Conservation (phyloP, 176 grass and related monocot species). For the Eragrostis nindensis region DNA sequence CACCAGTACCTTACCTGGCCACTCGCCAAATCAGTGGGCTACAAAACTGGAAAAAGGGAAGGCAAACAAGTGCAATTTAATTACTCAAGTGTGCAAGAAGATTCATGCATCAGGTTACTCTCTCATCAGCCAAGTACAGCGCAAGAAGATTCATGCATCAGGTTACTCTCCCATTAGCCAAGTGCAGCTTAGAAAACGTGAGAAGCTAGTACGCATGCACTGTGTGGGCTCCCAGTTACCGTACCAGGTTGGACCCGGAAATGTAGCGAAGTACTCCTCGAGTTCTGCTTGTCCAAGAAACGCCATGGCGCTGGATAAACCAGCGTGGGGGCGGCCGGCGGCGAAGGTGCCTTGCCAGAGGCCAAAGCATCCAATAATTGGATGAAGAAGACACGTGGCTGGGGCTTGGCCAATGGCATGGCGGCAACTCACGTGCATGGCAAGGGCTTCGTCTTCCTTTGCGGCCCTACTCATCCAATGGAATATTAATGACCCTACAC, state of each 20-base stretch:
- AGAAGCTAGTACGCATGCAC: not conserved
- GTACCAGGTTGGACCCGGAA: not conserved
- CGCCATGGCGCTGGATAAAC: not conserved
- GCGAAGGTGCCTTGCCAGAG: no score
- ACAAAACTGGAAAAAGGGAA: not conserved
- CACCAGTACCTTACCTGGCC: not conserved
- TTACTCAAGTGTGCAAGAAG: not conserved
- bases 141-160: no score
- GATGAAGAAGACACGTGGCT: not conserved
- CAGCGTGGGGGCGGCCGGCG: no score
- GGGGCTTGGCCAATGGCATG: not conserved
- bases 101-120: no score
- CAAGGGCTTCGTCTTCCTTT: no score
- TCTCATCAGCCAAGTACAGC: no score
- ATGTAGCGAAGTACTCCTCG: not conserved
- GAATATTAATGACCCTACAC: not conserved
- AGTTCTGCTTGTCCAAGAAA: not conserved
- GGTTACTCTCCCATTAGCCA: no score
- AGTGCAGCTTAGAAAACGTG: not conserved
- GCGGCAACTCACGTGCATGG: not conserved
- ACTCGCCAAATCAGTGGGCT: not conserved
- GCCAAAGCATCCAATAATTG: constrained; percentile 3
- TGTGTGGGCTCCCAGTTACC: not conserved
- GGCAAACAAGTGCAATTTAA: not conserved
- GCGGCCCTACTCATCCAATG: not conserved